phyloP scores from a whole-genome alignment of 371 early-diverging fungal genomes.

The Entomophthora muscae region DNA sequence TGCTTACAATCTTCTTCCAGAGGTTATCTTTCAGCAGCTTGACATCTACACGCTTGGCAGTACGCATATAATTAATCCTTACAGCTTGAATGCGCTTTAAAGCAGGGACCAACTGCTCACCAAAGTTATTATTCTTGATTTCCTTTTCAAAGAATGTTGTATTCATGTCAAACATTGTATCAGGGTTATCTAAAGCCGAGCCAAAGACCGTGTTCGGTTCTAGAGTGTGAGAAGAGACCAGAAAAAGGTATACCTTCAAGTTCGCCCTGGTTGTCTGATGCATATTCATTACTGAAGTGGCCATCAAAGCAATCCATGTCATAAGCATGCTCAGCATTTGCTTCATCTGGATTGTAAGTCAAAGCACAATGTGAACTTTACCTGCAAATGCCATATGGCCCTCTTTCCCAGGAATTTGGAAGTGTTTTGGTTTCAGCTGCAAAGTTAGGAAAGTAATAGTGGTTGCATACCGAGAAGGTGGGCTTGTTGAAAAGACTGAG shows the following conservation, averaged over 20 bases:
- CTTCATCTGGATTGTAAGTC: neutral
- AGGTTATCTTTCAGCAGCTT: conserved; percentile 85
- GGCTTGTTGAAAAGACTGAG: conserved; percentile 69
- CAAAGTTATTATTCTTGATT: conserved; percentile 9
- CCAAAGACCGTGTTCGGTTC: conserved; percentile 31
- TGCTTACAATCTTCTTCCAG: conserved; percentile 34
- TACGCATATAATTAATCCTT: conserved; percentile 63
- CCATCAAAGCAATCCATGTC: neutral
- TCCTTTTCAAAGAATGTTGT: neutral
- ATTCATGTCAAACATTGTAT: neutral
- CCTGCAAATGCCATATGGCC: neutral
- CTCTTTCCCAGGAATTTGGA: neutral
- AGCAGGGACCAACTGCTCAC: conserved; percentile 18
- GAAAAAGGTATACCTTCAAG: conserved; percentile 13
- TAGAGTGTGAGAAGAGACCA: neutral
- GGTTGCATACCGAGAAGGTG: conserved; percentile 13
- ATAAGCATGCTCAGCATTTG: neutral
- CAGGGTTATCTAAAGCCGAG: neutral
- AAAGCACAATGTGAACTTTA: neutral
- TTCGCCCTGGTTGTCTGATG: conserved; percentile 13
- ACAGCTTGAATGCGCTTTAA: conserved; percentile 46
- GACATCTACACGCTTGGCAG: conserved; percentile 88
- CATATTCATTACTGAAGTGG: conserved; percentile 8
- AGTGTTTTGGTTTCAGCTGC: conserved; percentile 4
- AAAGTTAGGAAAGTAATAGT: neutral